A percentile compares a stretch with the other conserved stretches of the same genome.
These are phyloP conservation scores for Nectriaceae sp. DNA, from an alignment of 2,329 filamentous ascomycete genomes.

Conservation along the genomic window DNA sequence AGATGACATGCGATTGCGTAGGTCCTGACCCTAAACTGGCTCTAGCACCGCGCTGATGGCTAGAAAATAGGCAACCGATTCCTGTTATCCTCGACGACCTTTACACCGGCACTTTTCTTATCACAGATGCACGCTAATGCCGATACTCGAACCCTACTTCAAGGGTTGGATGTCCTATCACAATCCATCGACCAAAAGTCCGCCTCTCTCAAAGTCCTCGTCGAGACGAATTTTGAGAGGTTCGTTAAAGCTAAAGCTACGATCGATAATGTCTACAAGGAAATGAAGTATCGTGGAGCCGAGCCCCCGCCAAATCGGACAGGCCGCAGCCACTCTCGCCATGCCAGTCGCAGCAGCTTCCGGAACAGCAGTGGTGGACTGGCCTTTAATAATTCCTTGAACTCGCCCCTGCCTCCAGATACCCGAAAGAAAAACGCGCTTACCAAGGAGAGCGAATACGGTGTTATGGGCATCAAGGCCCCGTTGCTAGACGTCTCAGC, in stretches of 20 bases:
- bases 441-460: constrained; percentile 89
- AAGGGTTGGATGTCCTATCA: constrained; percentile 83
- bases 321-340: constrained; percentile 59
- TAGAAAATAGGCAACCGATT: constrained; percentile 78
- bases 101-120: constrained; percentile 88
- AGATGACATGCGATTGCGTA: constrained; percentile 77
- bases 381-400: constrained; percentile 40
- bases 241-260: constrained; percentile 97
- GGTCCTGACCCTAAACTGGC: constrained; percentile 35
- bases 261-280: constrained; percentile 97
- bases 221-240: constrained; percentile 97
- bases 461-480: constrained; percentile 82
- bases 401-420: constrained; percentile 47
- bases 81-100: constrained; percentile 91
- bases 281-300: constrained; percentile 79
- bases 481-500: constrained; percentile 87
- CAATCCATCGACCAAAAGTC: constrained; percentile 97
- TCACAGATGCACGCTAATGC: constrained; percentile 88
- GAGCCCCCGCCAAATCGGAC: constrained; percentile 51
- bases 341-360: constrained; percentile 68
- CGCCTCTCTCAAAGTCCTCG: constrained; percentile 90
- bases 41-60: constrained; percentile 18
- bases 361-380: constrained; percentile 50
- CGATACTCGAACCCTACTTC: constrained; percentile 77
- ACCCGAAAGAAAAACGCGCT: constrained; percentile 84